Evolutionary conservation across 1,284 basidiomycete genomes (phyloP), one percentile per base, ranked within the genome.

Genomic region (Cutaneotrichosporon curvatum): DNA sequence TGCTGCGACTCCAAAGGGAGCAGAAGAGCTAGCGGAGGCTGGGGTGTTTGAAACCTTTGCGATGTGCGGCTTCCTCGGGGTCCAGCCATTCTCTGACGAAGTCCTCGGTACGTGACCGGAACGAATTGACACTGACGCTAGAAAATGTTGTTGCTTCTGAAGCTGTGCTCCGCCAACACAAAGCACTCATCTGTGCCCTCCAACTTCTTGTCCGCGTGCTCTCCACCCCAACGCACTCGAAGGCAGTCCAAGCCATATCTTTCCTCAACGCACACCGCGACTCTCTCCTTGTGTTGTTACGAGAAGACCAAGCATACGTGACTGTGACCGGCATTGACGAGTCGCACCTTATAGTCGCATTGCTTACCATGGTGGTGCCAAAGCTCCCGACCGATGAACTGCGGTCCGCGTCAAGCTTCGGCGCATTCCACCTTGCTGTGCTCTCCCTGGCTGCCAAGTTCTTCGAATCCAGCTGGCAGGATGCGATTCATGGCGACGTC

Each of bases 31-130:
- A 21, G 70, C 96, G 8, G 89, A 92, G 51, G 79, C 82, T 3
- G 83, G 85, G 43, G 60, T 92, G 3, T 77, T 97, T 18, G 78
- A 83, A 18, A 78, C 83, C n/a, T 72, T 97, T 22, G 81, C 85
- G 0, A 82, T 85, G 51, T 94, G 87, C 65, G 86, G 92, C 56
- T 97, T 84, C 69, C 72, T 96, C 41, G 85, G 89, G 56, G 84
- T 56, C 84, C 90, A 19, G 83, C 92, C 61, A 77, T 79, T 34
- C 83, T 89, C 59, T 14, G 83, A 88, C 51, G 81, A 83, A 0
- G 83, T 86, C 61, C 81, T 89, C 63, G 85, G 87, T 85, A 57
- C 48, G 80, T 70, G 36, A 45, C n/a, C n/a, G n/a, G 3, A 28
- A 7, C 25, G 19, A 19, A 22, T 9, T 28, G n/a, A n/a, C 9